Percentiles rank a stretch among this genome's conserved stretches.
Conservation (phyloP, 352 stramenopile species). For the Phytophthora constricta region DNA sequence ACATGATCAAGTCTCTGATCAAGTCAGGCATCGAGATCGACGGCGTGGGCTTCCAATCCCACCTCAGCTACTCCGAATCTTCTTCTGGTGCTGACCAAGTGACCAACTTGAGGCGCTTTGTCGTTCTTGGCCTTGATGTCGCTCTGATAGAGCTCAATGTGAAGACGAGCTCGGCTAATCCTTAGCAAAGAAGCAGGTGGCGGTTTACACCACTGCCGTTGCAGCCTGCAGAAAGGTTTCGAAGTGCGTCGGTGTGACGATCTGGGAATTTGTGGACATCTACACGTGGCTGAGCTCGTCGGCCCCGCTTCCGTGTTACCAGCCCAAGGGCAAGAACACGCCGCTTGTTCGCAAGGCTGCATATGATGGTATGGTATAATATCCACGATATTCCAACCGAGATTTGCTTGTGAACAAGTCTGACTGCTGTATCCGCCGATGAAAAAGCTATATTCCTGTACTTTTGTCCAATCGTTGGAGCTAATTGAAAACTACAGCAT, state of each 20-base stretch:
- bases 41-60: slow-evolving; percentile 11
- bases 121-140: slow-evolving; percentile 8
- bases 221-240: slow-evolving; percentile 11
- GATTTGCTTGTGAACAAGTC: too few relatives aligned
- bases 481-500: too few relatives aligned
- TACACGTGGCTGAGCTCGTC: slow-evolving; percentile 12
- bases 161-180: background rate
- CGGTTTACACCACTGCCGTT: slow-evolving; percentile 1
- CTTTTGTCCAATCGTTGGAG: too few relatives aligned
- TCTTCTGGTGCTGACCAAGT: slow-evolving; percentile 6
- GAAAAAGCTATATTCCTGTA: too few relatives aligned
- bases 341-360: slow-evolving; percentile 4
- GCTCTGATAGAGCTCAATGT: slow-evolving; percentile 17
- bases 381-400: too few relatives aligned
- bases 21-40: slow-evolving; percentile 9
- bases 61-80: background rate
- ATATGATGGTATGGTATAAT: slow-evolving; percentile 15
- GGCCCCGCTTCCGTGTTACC: slow-evolving; percentile 8
- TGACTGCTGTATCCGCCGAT: too few relatives aligned
- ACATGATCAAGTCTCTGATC: slow-evolving; percentile 3
- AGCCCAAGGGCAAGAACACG: slow-evolving; percentile 6
- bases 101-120: slow-evolving; percentile 11
- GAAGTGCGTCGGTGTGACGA: slow-evolving; percentile 6
- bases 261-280: slow-evolving; percentile 11
- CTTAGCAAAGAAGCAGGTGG: slow-evolving; percentile 1